Conservation (phyloP, 352 stramenopile genomes). For the Peronospora farinosa region DNA sequence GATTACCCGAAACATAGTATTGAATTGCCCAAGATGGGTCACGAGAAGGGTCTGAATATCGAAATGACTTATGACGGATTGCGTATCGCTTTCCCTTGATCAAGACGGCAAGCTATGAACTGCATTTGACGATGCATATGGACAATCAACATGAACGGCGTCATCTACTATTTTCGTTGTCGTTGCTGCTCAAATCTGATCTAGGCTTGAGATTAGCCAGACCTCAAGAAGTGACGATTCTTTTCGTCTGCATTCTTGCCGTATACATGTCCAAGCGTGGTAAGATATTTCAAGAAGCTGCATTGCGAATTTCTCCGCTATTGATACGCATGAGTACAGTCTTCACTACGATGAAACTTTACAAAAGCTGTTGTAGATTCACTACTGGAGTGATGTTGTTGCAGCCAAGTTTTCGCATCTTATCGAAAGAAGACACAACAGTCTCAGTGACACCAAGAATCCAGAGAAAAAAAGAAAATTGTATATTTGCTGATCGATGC, state of each 20-base stretch:
- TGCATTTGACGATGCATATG: neutral
- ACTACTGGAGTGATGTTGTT: constrained; percentile 28
- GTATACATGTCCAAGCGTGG: neutral
- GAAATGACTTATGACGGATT: constrained; percentile 84
- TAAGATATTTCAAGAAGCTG: neutral
- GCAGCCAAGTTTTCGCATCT: constrained; percentile 80
- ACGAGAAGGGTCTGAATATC: constrained; percentile 54
- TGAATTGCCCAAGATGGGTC: constrained; percentile 38
- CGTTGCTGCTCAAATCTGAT: constrained; percentile 19
- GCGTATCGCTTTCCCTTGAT: constrained; percentile 40
- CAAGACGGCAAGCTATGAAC: constrained; percentile 1
- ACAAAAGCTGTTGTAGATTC: no score
- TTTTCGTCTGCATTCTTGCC: constrained; percentile 55
- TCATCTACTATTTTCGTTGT: neutral
- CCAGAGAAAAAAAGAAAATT: constrained; percentile 12
- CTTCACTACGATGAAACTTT: no score
- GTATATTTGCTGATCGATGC: no score
- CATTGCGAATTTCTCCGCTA: no score
- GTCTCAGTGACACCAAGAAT: constrained; percentile 1
- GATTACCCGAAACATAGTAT: constrained; percentile 58
- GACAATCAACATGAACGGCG: constrained; percentile 2
- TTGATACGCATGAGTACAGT: no score
- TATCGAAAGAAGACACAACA: constrained; percentile 18
- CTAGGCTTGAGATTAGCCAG: constrained; percentile 1
- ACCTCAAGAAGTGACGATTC: constrained; percentile 65